Evolutionary conservation across 345 rosid species (phyloP), one percentile per base, ranked within the genome.

Genomic region (Salix purpurea): DNA sequence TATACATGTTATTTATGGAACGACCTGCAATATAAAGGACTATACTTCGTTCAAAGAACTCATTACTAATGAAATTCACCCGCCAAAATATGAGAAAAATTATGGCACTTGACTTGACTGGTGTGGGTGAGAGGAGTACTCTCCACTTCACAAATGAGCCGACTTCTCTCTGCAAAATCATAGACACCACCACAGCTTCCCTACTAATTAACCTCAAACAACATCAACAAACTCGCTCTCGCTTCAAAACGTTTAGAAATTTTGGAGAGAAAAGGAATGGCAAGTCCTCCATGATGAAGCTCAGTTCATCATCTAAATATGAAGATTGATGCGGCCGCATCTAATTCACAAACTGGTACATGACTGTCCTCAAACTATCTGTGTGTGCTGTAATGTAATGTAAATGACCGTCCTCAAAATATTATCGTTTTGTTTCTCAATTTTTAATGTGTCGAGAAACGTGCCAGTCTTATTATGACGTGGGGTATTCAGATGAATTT

Each of bases 231-330:
- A 37, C 74, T 73, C 16, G 4, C 76, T 52, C 39, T 58, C 37
- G 18, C 70, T n/a, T 54, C 79, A 61, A 79, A 56, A 67, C 79
- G 78, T 24, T 65, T 88, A 18, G 96, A 96, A 77, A 78, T 92
- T 81, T 87, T 91, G 32, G 97, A 96, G 68, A 77, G 93, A 68
- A 85, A 86, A 75, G 91, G 97, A 13, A 67, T 84, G 3, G 72
- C 81, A 26, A 19, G 50, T 1, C 87, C 91, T 0, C 1, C 71
- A 3, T 83, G 87, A 4, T 2, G 44, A 40, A 40, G 42, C 76
- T 73, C 13, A 10, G 44, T 74, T 65, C 67, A 23, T 72, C 16
- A 73, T 61, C 66, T 72, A 7, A 23, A 39, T 42, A 42, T 24
- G 40, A 26, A 18, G 34, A 61, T 5, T 44, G 76, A 24, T 18